These are phyloP conservation scores for Apiospora marii DNA, from an alignment of 2,329 filamentous ascomycete species.

Conservation along the genomic window DNA sequence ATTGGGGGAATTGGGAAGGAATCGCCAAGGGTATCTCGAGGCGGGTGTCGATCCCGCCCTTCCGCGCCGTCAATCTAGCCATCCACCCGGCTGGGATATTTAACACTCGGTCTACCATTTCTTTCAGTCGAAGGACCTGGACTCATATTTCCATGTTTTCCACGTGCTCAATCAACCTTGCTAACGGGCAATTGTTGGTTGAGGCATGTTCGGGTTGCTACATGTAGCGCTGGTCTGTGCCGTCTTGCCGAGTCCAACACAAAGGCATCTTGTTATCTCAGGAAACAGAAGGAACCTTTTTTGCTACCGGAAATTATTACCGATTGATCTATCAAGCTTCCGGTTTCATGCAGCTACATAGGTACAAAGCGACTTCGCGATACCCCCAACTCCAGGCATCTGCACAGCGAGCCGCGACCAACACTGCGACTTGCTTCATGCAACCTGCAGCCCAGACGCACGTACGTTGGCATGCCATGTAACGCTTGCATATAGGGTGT, in stretches of 20 bases:
- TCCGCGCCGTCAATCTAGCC: neutral
- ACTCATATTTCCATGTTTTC: neutral
- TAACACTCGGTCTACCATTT: neutral
- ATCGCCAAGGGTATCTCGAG: neutral
- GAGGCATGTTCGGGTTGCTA: neutral
- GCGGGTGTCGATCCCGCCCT: slow-evolving; percentile 1
- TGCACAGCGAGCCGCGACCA: neutral
- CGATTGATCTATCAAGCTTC: neutral
- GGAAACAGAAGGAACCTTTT: neutral
- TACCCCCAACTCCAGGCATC: neutral
- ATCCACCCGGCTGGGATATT: neutral
- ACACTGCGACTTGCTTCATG: neutral
- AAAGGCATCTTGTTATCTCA: neutral
- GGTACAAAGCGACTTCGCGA: neutral
- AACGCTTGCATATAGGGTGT: neutral
- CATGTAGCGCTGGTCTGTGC: neutral
- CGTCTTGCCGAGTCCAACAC: neutral
- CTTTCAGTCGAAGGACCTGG: neutral
- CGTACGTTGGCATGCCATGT: neutral
- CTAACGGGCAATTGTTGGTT: neutral
- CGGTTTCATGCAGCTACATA: neutral
- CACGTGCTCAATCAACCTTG: neutral
- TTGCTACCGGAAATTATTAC: neutral
- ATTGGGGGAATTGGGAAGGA: neutral
- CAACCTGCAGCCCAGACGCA: neutral